Evolutionary conservation across 2,329 filamentous ascomycete genomes (phyloP).

Genomic region (Botryotinia convoluta): DNA sequence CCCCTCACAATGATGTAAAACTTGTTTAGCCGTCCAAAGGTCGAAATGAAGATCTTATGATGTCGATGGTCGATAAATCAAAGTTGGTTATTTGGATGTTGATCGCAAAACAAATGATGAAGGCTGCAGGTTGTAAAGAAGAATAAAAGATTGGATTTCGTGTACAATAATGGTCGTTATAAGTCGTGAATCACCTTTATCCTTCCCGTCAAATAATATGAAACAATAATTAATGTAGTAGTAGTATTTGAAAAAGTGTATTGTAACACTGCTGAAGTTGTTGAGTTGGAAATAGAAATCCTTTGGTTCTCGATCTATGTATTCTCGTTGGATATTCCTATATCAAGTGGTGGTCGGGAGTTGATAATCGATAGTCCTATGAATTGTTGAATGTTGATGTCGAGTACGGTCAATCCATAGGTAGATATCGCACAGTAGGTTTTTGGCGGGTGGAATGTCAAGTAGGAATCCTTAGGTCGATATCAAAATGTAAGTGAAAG

Average conservation of each 20-base stretch:
- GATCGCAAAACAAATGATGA: neutral
- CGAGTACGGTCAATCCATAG: neutral
- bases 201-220: slow-evolving; percentile 6
- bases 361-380: neutral
- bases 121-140: neutral
- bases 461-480: neutral
- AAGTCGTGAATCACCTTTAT: slow-evolving; percentile 19
- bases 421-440: neutral
- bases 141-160: slow-evolving; percentile 3
- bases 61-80: neutral
- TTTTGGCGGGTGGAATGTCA: neutral
- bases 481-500: neutral
- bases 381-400: slow-evolving; percentile 6
- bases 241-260: neutral
- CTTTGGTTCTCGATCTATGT: neutral
- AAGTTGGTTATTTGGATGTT: neutral
- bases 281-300: neutral
- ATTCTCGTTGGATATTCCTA: slow-evolving; percentile 2
- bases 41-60: neutral
- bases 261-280: slow-evolving; percentile 1
- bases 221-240: slow-evolving; percentile 15
- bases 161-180: slow-evolving; percentile 15
- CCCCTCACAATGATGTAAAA: neutral
- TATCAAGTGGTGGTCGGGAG: neutral
- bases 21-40: neutral